Conservation (phyloP, 805 yeast genomes). For the Candida sonorensis region DNA sequence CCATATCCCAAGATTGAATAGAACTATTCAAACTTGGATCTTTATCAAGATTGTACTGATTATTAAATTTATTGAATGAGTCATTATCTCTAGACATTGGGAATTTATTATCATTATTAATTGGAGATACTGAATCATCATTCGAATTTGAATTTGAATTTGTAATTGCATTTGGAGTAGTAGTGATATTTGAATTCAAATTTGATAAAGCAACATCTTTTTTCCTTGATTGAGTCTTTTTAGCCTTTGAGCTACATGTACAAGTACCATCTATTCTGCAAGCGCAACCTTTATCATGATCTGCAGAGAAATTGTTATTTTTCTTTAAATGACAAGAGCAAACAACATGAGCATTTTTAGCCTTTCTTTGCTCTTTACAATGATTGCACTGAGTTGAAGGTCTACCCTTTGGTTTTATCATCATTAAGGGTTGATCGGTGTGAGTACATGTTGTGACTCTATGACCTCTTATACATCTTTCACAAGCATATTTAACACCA, state of each 20-base stretch:
- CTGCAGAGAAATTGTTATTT: conserved; percentile 8
- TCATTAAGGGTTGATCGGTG: conserved; percentile 80
- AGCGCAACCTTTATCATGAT: conserved; percentile 25
- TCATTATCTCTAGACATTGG: too few relatives aligned
- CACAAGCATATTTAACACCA: conserved; percentile 95
- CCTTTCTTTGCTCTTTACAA: conserved; percentile 69
- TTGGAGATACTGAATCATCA: neutral
- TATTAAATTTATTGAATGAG: too few relatives aligned
- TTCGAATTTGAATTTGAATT: neutral
- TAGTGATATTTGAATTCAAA: neutral
- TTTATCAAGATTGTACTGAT: too few relatives aligned
- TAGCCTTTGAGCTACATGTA: conserved; percentile 24
- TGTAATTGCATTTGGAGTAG: neutral
- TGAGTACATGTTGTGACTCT: conserved; percentile 92
- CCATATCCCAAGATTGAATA: conserved; percentile 25
- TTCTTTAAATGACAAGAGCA: conserved; percentile 65
- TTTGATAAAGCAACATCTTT: conserved; percentile 9
- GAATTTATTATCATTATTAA: too few relatives aligned
- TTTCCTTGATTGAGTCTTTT: conserved; percentile 11
- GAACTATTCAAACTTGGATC: too few relatives aligned
- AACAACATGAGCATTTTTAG: conserved; percentile 56
- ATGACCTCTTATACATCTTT: conserved; percentile 92
- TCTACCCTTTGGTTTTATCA: conserved; percentile 95
- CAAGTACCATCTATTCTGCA: conserved; percentile 27
- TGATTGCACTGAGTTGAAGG: conserved; percentile 90